Conservation (phyloP, 768 basidiomycete species). For the Tulasnella sp. region DNA sequence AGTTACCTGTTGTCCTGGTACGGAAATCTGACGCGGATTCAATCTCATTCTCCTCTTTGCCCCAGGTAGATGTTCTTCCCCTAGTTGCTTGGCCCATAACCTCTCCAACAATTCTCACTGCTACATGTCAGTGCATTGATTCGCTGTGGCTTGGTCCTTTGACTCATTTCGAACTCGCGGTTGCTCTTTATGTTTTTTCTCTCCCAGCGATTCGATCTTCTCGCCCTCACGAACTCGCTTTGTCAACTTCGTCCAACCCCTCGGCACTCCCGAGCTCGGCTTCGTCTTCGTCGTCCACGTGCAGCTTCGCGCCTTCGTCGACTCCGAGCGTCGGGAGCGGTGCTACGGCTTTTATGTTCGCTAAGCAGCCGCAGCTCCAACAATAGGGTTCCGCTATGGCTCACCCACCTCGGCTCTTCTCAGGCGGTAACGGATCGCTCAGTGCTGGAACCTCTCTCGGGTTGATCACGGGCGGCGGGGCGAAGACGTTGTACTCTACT, state of each 20-base stretch:
- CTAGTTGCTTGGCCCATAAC: constrained; percentile 12
- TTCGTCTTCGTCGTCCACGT: constrained; percentile 31
- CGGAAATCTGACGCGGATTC: neutral
- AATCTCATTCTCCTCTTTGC: constrained; percentile 32
- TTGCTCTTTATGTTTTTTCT: too few species aligned
- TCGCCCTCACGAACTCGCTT: constrained; percentile 19
- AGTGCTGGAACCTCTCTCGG: neutral
- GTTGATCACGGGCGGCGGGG: neutral
- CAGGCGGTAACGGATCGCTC: neutral
- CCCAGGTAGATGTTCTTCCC: constrained; percentile 19
- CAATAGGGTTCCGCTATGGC: neutral
- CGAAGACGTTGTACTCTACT: neutral
- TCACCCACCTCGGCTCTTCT: too few species aligned
- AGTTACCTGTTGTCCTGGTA: neutral
- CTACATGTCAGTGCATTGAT: neutral
- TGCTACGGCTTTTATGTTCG: neutral
- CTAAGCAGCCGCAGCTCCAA: neutral
- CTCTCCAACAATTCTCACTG: constrained; percentile 9
- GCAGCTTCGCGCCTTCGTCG: constrained; percentile 34
- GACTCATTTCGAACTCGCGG: constrained; percentile 17
- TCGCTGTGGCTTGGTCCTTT: neutral
- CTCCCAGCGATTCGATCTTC: constrained; percentile 18
- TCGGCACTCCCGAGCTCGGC: constrained; percentile 15
- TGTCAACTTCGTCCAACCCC: constrained; percentile 29
- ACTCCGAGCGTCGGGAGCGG: constrained; percentile 7